Percentiles rank a stretch among this genome's conserved stretches.
Evolutionary conservation across 257 asterid species (phyloP).

Genomic region (Lantana camara): DNA sequence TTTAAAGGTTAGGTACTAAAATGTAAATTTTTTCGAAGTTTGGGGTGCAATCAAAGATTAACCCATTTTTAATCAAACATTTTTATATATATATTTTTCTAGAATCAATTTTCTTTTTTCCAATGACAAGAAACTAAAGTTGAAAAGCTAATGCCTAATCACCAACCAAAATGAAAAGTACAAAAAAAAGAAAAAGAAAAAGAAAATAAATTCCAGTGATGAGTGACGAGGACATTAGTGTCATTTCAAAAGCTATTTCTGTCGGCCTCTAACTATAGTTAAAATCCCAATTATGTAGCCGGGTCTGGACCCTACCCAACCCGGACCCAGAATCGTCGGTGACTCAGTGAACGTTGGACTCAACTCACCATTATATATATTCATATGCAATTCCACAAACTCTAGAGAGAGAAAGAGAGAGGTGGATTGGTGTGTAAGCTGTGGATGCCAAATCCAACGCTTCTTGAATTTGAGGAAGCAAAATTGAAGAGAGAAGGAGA

Average conservation of each 20-base stretch:
- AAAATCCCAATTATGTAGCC: slow-evolving; percentile 29
- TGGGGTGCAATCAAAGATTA: no score
- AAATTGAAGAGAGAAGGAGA: slow-evolving; percentile 37
- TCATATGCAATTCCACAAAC: background rate
- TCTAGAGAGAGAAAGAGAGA: slow-evolving; percentile 30
- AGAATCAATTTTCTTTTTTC: background rate
- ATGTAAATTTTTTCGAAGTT: no score
- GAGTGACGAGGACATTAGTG: slow-evolving; percentile 33
- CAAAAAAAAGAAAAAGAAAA: background rate
- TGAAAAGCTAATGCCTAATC: background rate
- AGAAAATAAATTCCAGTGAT: background rate
- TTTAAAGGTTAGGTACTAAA: no score
- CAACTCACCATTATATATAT: slow-evolving; percentile 41
- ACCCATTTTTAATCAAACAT: no score
- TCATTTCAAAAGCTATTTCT: slow-evolving; percentile 30
- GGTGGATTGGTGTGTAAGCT: slow-evolving; percentile 52
- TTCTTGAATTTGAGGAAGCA: slow-evolving; percentile 29
- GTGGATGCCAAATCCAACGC: slow-evolving; percentile 63
- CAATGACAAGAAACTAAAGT: slow-evolving; percentile 18
- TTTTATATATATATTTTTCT: no score
- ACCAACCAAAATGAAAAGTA: background rate
- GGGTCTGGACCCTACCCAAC: slow-evolving; percentile 40
- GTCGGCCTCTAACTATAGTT: slow-evolving; percentile 53
- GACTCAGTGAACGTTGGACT: slow-evolving; percentile 58
- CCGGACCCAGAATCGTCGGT: slow-evolving; percentile 54